Conservation (phyloP, 176 grass and related monocot genomes). For the Eremochloa ophiuroides region DNA sequence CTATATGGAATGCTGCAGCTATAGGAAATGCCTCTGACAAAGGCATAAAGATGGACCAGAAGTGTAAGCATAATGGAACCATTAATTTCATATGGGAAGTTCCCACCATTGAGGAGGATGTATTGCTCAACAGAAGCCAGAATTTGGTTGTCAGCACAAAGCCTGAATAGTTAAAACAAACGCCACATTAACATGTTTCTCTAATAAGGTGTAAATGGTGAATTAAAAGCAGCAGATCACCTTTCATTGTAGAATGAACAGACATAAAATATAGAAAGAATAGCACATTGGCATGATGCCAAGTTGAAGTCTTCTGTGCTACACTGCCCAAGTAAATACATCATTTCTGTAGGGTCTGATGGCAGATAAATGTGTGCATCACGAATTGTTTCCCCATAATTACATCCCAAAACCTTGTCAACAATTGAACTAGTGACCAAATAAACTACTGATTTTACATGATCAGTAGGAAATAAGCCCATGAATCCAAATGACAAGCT, state of each 20-base stretch:
- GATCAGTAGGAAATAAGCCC: constrained; percentile 71
- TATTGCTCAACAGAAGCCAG: constrained; percentile 95
- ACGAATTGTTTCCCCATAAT: constrained; percentile 75
- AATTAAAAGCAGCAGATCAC: constrained; percentile 35
- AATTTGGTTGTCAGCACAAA: constrained; percentile 65
- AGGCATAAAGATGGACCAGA: constrained; percentile 78
- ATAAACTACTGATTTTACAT: constrained; percentile 79
- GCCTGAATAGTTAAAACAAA: constrained; percentile 43
- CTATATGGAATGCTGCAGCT: constrained; percentile 44
- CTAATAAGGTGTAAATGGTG: neutral
- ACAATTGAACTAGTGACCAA: constrained; percentile 62
- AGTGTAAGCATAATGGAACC: constrained; percentile 61
- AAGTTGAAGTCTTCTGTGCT: constrained; percentile 66
- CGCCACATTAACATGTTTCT: constrained; percentile 16
- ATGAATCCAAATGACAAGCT: constrained; percentile 81
- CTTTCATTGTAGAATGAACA: constrained; percentile 79
- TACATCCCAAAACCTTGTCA: constrained; percentile 60
- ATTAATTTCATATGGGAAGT: constrained; percentile 44
- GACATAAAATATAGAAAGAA: constrained; percentile 74
- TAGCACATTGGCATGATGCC: constrained; percentile 71
- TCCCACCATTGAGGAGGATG: constrained; percentile 73
- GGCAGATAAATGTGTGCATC: constrained; percentile 73
- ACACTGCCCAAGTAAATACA: constrained; percentile 75
- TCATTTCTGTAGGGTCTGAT: constrained; percentile 72
- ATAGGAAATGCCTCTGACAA: constrained; percentile 62